Evolutionary conservation across 2,329 filamentous ascomycete species (phyloP).

Genomic region (Simplicillium sp.): DNA sequence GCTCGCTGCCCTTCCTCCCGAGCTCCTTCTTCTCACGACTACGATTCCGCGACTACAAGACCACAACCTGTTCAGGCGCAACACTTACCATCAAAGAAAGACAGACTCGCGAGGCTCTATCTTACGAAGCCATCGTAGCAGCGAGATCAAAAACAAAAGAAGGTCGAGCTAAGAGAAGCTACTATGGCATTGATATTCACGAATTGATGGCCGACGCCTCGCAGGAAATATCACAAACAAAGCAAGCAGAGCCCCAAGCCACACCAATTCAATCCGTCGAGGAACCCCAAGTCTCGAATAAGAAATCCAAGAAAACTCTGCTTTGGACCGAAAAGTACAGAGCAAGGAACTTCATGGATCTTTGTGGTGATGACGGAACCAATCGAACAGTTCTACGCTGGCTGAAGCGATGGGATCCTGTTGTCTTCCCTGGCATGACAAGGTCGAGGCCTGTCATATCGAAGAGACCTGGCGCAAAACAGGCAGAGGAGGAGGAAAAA

Average conservation of each 20-base stretch:
- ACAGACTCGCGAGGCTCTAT: conserved; percentile 29
- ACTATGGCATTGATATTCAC: conserved; percentile 91
- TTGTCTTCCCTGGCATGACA: conserved; percentile 75
- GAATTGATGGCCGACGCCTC: conserved; percentile 64
- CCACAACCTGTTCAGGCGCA: conserved; percentile 49
- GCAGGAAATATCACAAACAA: conserved; percentile 40
- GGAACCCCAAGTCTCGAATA: conserved; percentile 13
- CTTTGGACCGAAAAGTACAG: conserved; percentile 98
- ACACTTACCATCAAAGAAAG: conserved; percentile 46
- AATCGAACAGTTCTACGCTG: conserved; percentile 84
- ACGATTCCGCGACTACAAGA: conserved; percentile 21
- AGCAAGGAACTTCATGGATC: conserved; percentile 80
- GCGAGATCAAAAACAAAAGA: conserved; percentile 56
- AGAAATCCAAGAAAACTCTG: conserved; percentile 40
- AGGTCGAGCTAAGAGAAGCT: conserved; percentile 62
- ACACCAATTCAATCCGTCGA: conserved; percentile 34
- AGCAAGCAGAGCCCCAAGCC: conserved; percentile 17
- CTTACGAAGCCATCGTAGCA: conserved; percentile 60
- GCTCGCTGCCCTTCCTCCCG: conserved; percentile 1
- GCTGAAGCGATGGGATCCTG: conserved; percentile 87
- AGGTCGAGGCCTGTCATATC: conserved; percentile 43
- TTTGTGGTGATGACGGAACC: conserved; percentile 90
- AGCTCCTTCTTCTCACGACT: conserved; percentile 11
- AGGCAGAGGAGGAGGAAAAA: conserved; percentile 55
- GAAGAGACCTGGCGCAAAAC: conserved; percentile 31